phyloP scores from a whole-genome alignment of 768 basidiomycete genomes.

The Paxillus rubicundulus region DNA sequence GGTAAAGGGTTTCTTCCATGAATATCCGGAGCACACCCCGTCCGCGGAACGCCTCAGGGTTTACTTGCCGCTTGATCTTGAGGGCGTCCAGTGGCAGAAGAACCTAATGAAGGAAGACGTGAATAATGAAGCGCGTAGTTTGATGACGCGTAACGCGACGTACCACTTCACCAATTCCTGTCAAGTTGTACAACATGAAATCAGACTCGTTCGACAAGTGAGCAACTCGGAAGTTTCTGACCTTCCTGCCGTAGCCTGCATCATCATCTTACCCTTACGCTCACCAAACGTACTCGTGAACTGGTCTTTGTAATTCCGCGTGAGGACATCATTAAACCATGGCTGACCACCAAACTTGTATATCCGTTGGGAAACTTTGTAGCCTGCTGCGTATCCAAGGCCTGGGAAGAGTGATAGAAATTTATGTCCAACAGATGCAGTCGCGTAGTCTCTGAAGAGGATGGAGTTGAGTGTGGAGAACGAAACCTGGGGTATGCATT shows the following conservation, averaged over 20 bases:
- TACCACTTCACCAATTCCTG: conserved; percentile 93
- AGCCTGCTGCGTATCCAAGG: conserved; percentile 96
- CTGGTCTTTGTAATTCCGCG: conserved; percentile 71
- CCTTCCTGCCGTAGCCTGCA: conserved; percentile 94
- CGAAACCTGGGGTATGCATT: conserved; percentile 49
- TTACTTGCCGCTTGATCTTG: conserved; percentile 98
- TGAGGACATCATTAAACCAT: conserved; percentile 92
- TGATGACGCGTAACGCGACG: conserved; percentile 14
- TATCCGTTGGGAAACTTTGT: conserved; percentile 90
- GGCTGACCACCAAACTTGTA: conserved; percentile 99
- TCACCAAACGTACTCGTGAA: conserved; percentile 89
- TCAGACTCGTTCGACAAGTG: neutral
- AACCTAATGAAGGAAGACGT: conserved; percentile 44
- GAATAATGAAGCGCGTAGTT: neutral
- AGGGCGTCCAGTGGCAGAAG: conserved; percentile 95
- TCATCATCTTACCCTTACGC: conserved; percentile 92
- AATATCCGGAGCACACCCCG: conserved; percentile 89
- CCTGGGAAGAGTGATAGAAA: conserved; percentile 96
- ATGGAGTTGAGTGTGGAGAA: conserved; percentile 63
- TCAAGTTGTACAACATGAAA: conserved; percentile 42
- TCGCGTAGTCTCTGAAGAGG: conserved; percentile 84
- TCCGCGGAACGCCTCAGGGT: conserved; percentile 97
- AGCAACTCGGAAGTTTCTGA: conserved; percentile 33
- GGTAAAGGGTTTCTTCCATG: conserved; percentile 88
- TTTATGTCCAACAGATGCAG: conserved; percentile 61